Conservation (phyloP, 306 rosid genomes). For the Trifolium subterraneum region DNA sequence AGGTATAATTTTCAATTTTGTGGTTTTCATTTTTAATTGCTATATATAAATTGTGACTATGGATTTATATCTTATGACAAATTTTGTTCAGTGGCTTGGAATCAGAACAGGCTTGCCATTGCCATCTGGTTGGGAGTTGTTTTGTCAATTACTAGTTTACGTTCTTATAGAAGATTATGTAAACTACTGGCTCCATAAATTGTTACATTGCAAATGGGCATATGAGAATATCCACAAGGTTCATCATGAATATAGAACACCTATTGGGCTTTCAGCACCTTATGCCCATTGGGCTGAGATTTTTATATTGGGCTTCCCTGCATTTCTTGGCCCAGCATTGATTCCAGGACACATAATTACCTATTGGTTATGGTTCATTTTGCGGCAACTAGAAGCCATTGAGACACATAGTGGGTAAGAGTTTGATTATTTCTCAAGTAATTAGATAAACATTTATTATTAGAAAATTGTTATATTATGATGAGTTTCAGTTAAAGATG, state of each 20-base stretch:
- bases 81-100: constrained; percentile 63
- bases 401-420: constrained; percentile 73
- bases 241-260: constrained; percentile 86
- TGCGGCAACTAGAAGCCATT: constrained; percentile 83
- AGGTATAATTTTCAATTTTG: no score
- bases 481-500: no score
- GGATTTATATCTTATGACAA: background rate
- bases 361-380: constrained; percentile 83
- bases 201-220: constrained; percentile 78
- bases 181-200: constrained; percentile 79
- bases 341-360: constrained; percentile 85
- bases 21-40: no score
- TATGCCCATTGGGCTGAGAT: constrained; percentile 94
- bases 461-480: no score
- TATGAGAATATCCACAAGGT: constrained; percentile 79
- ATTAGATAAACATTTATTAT: no score
- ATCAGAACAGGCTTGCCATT: constrained; percentile 72
- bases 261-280: constrained; percentile 78
- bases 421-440: background rate
- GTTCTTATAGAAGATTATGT: constrained; percentile 78
- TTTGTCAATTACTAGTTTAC: constrained; percentile 65
- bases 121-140: constrained; percentile 81
- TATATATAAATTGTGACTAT: background rate
- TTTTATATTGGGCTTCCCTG: constrained; percentile 72
- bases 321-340: constrained; percentile 82